A percentile compares a stretch with the other conserved stretches of the same genome.
phyloP scores from a whole-genome alignment of 257 asterid species.

The Penstemon newberryi region DNA sequence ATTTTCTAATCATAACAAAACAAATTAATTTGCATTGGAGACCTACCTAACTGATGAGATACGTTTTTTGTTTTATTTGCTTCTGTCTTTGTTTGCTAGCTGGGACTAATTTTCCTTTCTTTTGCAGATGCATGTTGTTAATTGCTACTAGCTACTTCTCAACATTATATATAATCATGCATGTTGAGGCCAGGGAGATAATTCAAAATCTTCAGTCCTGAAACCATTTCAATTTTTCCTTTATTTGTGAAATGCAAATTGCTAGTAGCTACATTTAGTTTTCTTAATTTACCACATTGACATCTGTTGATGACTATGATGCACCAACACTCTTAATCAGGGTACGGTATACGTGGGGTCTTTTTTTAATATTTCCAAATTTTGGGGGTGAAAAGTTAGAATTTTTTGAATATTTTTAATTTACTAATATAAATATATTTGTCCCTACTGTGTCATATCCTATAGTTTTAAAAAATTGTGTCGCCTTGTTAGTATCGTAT shows the following conservation, averaged over 20 bases:
- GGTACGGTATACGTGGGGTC: no score
- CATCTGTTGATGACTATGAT: no score
- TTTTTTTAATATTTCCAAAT: no score
- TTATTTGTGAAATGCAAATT: conserved; percentile 2
- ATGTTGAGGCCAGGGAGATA: neutral
- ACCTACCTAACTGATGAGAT: conserved; percentile 52
- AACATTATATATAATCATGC: neutral
- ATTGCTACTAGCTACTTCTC: conserved; percentile 27
- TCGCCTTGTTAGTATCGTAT: no score
- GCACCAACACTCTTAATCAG: no score
- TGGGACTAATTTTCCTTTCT: conserved; percentile 21
- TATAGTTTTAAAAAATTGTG: no score
- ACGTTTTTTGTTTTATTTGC: conserved; percentile 35
- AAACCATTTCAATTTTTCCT: neutral
- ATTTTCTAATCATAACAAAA: conserved; percentile 32
- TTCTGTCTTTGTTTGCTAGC: conserved; percentile 28
- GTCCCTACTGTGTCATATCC: no score
- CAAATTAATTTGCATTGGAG: conserved; percentile 36
- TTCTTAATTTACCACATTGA: no score
- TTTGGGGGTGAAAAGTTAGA: no score
- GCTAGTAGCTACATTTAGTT: no score
- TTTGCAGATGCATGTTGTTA: conserved; percentile 36
- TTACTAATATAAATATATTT: no score
- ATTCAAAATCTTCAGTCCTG: neutral
- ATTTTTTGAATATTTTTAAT: no score